A percentile compares a stretch with the other conserved stretches of the same genome.
phyloP scores from a whole-genome alignment of 768 basidiomycete species.

The Cystofilobasidium macerans region DNA sequence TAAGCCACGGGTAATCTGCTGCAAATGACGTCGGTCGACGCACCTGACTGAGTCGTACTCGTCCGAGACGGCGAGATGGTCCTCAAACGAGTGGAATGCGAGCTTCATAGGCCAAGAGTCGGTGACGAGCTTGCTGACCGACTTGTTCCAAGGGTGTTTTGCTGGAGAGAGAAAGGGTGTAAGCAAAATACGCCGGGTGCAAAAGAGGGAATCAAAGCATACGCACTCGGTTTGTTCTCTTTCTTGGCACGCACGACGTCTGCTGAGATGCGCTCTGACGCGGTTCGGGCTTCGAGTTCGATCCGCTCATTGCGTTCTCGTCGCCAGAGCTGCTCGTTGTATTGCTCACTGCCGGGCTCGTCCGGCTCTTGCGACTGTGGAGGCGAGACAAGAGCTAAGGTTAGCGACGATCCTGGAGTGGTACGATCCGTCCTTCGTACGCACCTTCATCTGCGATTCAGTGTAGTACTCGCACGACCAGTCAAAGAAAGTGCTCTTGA shows the following conservation, averaged over 20 bases:
- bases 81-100: slow-evolving; percentile 84
- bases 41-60: slow-evolving; percentile 78
- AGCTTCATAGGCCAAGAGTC: slow-evolving; percentile 49
- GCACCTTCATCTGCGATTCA: slow-evolving; percentile 95
- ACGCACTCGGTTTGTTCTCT: slow-evolving; percentile 62
- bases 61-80: slow-evolving; percentile 74
- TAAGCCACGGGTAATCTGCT: not conserved
- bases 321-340: slow-evolving; percentile 92
- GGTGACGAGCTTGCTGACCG: slow-evolving; percentile 37
- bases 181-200: slow-evolving; percentile 32
- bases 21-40: slow-evolving; percentile 29
- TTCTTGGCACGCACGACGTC: slow-evolving; percentile 43
- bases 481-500: slow-evolving; percentile 86
- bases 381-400: not conserved
- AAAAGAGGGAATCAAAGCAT: not conserved
- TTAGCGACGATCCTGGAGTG: not conserved
- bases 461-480: slow-evolving; percentile 94
- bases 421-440: slow-evolving; percentile 29
- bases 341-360: slow-evolving; percentile 85
- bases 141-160: slow-evolving; percentile 37
- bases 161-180: slow-evolving; percentile 27
- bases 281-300: slow-evolving; percentile 42
- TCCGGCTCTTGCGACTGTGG: slow-evolving; percentile 73
- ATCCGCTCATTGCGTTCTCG: slow-evolving; percentile 79
- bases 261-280: slow-evolving; percentile 14